phyloP scores from a whole-genome alignment of 169 alveolate genomes.

The Plasmodium blacklocki region DNA sequence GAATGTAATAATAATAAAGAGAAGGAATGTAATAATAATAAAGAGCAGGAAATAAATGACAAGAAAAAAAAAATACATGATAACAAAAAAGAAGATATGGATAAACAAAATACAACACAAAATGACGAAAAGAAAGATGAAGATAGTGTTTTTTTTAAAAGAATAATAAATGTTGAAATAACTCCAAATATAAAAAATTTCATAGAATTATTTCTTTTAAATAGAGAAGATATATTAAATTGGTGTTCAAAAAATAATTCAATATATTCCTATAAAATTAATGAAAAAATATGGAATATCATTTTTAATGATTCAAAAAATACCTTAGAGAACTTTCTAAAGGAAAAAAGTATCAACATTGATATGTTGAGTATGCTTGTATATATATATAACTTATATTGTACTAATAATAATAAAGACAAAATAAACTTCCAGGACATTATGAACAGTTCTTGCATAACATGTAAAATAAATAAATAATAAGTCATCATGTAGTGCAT shows the following conservation, averaged over 20 bases:
- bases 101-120: slow-evolving; percentile 4
- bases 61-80: slow-evolving; percentile 5
- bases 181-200: slow-evolving; percentile 52
- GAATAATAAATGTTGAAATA: slow-evolving; percentile 68
- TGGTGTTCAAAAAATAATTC: slow-evolving; percentile 45
- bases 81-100: slow-evolving; percentile 4
- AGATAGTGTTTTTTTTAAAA: slow-evolving; percentile 33
- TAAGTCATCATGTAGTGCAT: too few species aligned
- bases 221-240: slow-evolving; percentile 28
- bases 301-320: slow-evolving; percentile 34
- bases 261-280: slow-evolving; percentile 38
- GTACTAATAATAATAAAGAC: slow-evolving; percentile 40
- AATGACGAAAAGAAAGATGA: neutral
- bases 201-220: slow-evolving; percentile 8
- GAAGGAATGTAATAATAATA: neutral
- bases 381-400: slow-evolving; percentile 43
- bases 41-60: neutral
- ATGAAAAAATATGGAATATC: slow-evolving; percentile 23
- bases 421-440: slow-evolving; percentile 33
- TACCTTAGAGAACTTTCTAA: slow-evolving; percentile 5
- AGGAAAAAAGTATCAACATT: slow-evolving; percentile 26
- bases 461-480: slow-evolving; percentile 24
- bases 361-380: slow-evolving; percentile 31
- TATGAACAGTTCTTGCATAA: slow-evolving; percentile 44
- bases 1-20: neutral